Conservation (phyloP, 768 basidiomycete genomes). For the Lentinula guzmanii region DNA sequence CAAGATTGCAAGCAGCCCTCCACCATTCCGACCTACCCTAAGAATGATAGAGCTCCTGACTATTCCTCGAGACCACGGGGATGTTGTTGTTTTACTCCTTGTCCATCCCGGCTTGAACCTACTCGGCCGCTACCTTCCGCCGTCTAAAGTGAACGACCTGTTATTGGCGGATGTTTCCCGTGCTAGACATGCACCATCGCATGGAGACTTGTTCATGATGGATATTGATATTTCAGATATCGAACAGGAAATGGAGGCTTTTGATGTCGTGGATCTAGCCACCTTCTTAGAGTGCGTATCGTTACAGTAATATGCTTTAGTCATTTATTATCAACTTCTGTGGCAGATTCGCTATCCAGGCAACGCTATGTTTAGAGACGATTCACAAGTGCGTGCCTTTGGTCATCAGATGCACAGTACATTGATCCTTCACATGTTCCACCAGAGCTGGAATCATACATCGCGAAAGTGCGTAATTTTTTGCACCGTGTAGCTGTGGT, state of each 20-base stretch:
- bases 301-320: neutral
- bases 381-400: slow-evolving; percentile 44
- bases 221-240: slow-evolving; percentile 36
- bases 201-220: slow-evolving; percentile 47
- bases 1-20: slow-evolving; percentile 40
- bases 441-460: slow-evolving; percentile 53
- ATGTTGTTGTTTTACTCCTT: slow-evolving; percentile 68
- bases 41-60: slow-evolving; percentile 61
- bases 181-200: slow-evolving; percentile 31
- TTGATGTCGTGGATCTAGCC: slow-evolving; percentile 72
- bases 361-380: slow-evolving; percentile 64
- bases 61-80: slow-evolving; percentile 59
- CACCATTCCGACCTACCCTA: slow-evolving; percentile 46
- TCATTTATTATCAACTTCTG: slow-evolving; percentile 3
- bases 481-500: neutral
- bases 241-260: slow-evolving; percentile 49
- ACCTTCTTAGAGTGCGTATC: slow-evolving; percentile 62
- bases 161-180: slow-evolving; percentile 51
- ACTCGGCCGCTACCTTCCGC: slow-evolving; percentile 65
- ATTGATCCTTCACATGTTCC: neutral
- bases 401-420: neutral
- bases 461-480: slow-evolving; percentile 47
- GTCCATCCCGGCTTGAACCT: slow-evolving; percentile 65
- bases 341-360: slow-evolving; percentile 65
- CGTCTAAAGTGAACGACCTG: slow-evolving; percentile 59